Conservation (phyloP, 1,139 yeast species). For the Yarrowia galli region DNA sequence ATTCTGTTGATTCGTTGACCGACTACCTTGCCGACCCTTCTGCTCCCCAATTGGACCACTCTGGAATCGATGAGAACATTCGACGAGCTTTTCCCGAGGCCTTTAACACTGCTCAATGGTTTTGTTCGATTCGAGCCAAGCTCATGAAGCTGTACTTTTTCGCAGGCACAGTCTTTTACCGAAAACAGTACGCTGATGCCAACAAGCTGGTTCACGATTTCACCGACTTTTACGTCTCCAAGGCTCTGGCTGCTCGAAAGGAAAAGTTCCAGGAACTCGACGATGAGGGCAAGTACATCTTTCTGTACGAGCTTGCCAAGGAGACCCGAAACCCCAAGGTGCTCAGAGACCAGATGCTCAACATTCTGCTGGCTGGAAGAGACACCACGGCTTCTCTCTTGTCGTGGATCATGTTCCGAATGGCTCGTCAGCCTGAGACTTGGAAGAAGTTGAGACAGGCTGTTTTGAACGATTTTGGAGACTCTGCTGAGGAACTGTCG, state of each 20-base stretch:
- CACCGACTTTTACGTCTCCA: slow-evolving; percentile 48
- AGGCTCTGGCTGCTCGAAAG: slow-evolving; percentile 43
- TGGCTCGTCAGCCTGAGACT: slow-evolving; percentile 57
- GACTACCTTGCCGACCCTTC: slow-evolving; percentile 17
- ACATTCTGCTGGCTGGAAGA: slow-evolving; percentile 61
- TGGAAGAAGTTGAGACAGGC: slow-evolving; percentile 46
- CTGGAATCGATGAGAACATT: slow-evolving; percentile 29
- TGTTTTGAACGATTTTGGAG: slow-evolving; percentile 47
- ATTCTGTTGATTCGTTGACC: slow-evolving; percentile 54
- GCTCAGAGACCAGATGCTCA: slow-evolving; percentile 59
- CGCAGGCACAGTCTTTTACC: slow-evolving; percentile 18
- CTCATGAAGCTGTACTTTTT: slow-evolving; percentile 30
- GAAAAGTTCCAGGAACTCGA: slow-evolving; percentile 24
- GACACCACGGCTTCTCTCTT: slow-evolving; percentile 62
- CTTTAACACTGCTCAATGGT: slow-evolving; percentile 30
- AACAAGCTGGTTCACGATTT: slow-evolving; percentile 46
- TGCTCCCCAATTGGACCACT: slow-evolving; percentile 5
- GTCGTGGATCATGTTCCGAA: slow-evolving; percentile 56
- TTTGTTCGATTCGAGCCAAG: slow-evolving; percentile 36
- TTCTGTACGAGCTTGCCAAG: slow-evolving; percentile 57
- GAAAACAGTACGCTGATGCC: slow-evolving; percentile 30
- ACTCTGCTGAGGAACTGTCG: slow-evolving; percentile 46
- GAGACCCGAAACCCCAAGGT: slow-evolving; percentile 58
- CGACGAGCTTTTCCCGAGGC: slow-evolving; percentile 33
- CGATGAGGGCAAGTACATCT: slow-evolving; percentile 41